Conservation (phyloP, 345 rosid genomes). For the Brassica juncea region DNA sequence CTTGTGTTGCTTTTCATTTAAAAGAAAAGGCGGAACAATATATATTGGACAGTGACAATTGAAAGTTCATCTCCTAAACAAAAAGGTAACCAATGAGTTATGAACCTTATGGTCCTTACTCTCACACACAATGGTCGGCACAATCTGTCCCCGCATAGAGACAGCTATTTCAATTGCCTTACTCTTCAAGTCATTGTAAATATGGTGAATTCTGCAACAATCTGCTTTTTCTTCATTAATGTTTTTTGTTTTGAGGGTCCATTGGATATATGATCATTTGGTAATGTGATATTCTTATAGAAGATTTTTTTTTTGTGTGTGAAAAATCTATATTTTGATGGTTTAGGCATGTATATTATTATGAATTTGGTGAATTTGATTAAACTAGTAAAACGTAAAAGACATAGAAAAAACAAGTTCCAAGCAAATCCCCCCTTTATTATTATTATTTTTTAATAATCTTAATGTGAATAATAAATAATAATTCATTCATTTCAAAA, state of each 20-base stretch:
- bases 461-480: not conserved
- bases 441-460: not conserved
- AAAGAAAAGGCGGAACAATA: constrained; percentile 10
- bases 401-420: not conserved
- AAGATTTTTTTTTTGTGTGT: not conserved
- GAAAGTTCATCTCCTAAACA: constrained; percentile 1
- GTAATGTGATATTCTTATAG: not conserved
- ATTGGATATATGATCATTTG: not conserved
- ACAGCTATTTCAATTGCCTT: constrained; percentile 28
- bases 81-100: constrained; percentile 27
- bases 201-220: constrained; percentile 12
- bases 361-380: not conserved
- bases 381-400: not conserved
- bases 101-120: constrained; percentile 31
- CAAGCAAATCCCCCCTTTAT: not conserved
- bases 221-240: constrained; percentile 28
- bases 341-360: not conserved
- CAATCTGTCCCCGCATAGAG: constrained; percentile 31
- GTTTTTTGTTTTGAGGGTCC: constrained; percentile 28
- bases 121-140: constrained; percentile 39
- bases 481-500: too few relatives aligned
- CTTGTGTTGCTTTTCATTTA: not conserved
- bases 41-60: constrained; percentile 25
- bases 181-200: constrained; percentile 21
- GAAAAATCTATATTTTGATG: not conserved